Base-by-base conservation (phyloP, 2,329 filamentous ascomycete species). In the Cercospora sp. region DNA sequence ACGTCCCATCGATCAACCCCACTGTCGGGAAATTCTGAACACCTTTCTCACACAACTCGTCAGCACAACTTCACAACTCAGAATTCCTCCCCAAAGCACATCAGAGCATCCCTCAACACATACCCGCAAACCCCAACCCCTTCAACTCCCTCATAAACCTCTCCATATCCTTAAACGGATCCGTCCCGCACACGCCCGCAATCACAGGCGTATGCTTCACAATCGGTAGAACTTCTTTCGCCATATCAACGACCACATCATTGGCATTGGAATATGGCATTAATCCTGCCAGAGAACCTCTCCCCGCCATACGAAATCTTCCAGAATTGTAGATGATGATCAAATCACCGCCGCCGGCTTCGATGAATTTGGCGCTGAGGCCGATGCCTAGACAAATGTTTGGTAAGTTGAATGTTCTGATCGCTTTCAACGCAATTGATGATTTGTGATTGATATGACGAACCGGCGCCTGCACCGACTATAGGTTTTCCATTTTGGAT, bases 251-350 rank as follows among this genome's bases (percentile, higher is more conserved):
- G 0, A 91, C 89, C 2, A 91, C 85, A 69, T 89, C 86, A 73
- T 91, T 91, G 4, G 90, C 89, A 74, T 91, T 89, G 3, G 88
- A 87, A 75, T 90, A 91, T 0, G 89, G 89, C 88, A 91, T 90
- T 61, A 91, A 78, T 0, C 90, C 90, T 0, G 90, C 89, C 10
- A 91, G 79, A 0, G 88, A 91, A 0, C 90, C 90, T 51, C 87
- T 82, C 0, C 90, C 90, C 0, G 89, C 89, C 90, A 92, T 92
- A 9, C 90, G 87, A 76, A 89, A 92, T 3, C 89, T 85, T 0
- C 90, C 90, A 43, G 87, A 89, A 78, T 91, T 91, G 82, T 71
- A 71, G 57, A 71, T 69, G 34, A 71, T 87, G 74, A 92, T 90
- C 51, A 92, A 80, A 73, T 91, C 89, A 13, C 85, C 87, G 69